Evolutionary conservation across 1,284 basidiomycete genomes (phyloP).

Genomic region (Lentinus polychrous): DNA sequence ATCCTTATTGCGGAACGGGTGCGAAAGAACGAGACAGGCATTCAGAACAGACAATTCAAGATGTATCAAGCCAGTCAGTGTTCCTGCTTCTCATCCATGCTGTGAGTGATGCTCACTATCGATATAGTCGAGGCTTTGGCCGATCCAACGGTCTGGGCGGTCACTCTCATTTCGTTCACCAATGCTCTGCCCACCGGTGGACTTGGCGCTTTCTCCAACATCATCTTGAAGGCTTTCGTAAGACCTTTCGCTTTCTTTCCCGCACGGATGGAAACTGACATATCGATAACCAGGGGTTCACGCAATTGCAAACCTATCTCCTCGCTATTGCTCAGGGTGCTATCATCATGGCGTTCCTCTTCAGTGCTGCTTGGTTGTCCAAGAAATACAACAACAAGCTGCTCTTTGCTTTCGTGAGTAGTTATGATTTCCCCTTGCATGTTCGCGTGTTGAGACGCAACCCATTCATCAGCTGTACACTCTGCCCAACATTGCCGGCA

Average conservation of each 20-base stretch:
- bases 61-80: constrained; percentile 32
- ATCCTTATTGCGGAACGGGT: constrained; percentile 51
- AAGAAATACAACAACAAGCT: constrained; percentile 38
- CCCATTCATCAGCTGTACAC: constrained; percentile 31
- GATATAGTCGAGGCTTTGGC: constrained; percentile 35
- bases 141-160: constrained; percentile 42
- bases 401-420: constrained; percentile 34
- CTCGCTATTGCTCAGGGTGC: constrained; percentile 45
- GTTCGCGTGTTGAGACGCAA: neutral
- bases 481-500: constrained; percentile 41
- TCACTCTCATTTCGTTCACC: constrained; percentile 40
- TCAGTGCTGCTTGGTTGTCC: constrained; percentile 38
- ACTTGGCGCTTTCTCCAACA: constrained; percentile 44
- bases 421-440: neutral
- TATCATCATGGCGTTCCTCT: constrained; percentile 42
- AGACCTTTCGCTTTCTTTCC: constrained; percentile 7
- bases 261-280: constrained; percentile 5
- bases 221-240: constrained; percentile 42
- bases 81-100: neutral
- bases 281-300: constrained; percentile 30
- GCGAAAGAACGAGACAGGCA: constrained; percentile 45
- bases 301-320: constrained; percentile 41
- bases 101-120: neutral
- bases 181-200: constrained; percentile 50
- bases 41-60: constrained; percentile 51